Base-by-base conservation (phyloP, 2,329 filamentous ascomycete species). In the Alternaria triticina region DNA sequence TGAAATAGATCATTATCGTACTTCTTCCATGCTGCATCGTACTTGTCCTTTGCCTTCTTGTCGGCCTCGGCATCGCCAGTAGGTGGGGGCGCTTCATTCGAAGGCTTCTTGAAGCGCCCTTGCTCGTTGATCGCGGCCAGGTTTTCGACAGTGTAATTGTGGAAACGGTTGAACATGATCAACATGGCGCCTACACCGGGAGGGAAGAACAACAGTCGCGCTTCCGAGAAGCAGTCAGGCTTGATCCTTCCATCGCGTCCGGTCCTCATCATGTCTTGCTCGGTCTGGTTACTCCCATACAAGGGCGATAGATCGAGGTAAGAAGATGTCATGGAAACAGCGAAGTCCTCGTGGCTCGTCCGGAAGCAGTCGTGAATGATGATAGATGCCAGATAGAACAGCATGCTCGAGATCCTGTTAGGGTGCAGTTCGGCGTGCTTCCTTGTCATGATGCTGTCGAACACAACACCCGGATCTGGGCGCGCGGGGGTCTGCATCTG, bases 71-170 rank as follows among this genome's bases (percentile, higher is more conserved):
- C 82, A 45, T 90, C 87, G 2, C 71, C 70, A 2, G 66, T 62
- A 4, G 74, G 56, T 15, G 70, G 64, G n/a, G 74, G 74, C 17
- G 58, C 56, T 13, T 71, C 65, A 6, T 71, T 45, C 0, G 82
- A 73, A 0, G 93, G 92, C 63, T 88, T 89, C 0, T 85, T 87
- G 80, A 97, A 97, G 22, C 92, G 87, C 15, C 89, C 89, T 47
- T 88, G 88, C 72, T 97, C 94, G 72, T 97, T 97, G 79, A 97
- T 95, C n/a, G 86, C 82, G 0, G 91, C 91, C 17, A 97, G 83
- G 64, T 95, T 91, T 57, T 89, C 87, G 2, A 92, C 94, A 0
- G 94, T 88, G 68, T 96, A 86, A 80, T 98, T 97, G 81, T 97
- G 95, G 81, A 96, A 96, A 22, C 83, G 81, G 61, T 86, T 86